phyloP scores from a whole-genome alignment of 441 rosid species.

The Erysimum cheiri region DNA sequence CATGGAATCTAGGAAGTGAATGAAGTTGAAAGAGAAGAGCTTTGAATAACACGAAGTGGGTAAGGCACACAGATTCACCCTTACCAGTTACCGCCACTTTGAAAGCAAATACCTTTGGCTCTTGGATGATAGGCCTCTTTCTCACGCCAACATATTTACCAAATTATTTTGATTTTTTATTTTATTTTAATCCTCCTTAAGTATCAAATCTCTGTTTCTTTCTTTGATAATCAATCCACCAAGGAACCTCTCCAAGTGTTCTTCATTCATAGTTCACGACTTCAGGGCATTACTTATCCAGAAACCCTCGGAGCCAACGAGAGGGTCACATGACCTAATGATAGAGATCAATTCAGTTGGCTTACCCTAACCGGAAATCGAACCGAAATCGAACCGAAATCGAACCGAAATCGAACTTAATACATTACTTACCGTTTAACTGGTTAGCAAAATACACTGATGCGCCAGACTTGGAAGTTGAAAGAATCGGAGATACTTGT shows the following conservation, averaged over 20 bases:
- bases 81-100: slow-evolving; percentile 3
- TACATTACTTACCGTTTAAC: background rate
- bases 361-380: background rate
- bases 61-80: slow-evolving; percentile 15
- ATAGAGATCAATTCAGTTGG: background rate
- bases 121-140: slow-evolving; percentile 12
- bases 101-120: slow-evolving; percentile 21
- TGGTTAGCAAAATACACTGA: background rate
- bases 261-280: no score
- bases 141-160: slow-evolving; percentile 13
- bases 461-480: background rate
- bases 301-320: background rate
- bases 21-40: slow-evolving; percentile 20
- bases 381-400: background rate
- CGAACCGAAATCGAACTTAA: no score
- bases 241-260: background rate
- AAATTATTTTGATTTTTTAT: background rate
- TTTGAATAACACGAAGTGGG: background rate
- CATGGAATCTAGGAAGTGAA: slow-evolving; percentile 2
- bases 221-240: background rate
- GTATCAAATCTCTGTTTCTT: slow-evolving; percentile 2
- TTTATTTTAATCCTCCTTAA: background rate
- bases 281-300: background rate
- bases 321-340: background rate
- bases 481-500: background rate